Evolutionary conservation across 2,329 filamentous ascomycete genomes (phyloP).

Genomic region (Tolypocladium guangdongense): DNA sequence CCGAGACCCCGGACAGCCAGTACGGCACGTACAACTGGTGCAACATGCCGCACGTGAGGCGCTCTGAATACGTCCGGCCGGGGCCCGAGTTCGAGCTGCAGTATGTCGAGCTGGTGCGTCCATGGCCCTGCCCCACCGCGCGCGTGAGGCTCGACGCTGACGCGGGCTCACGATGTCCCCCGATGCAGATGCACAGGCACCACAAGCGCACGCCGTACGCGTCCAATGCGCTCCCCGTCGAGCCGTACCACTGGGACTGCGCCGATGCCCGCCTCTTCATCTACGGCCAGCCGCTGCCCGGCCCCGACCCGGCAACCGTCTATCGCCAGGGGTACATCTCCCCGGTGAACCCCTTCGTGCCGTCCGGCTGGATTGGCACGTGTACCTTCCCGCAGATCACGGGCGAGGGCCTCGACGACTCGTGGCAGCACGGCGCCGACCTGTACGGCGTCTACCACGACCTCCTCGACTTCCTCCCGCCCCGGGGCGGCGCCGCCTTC

Average conservation of each 20-base stretch:
- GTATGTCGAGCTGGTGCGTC: constrained; percentile 63
- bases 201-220: constrained; percentile 79
- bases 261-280: constrained; percentile 59
- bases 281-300: constrained; percentile 48
- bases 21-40: constrained; percentile 71
- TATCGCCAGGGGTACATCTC: constrained; percentile 58
- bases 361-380: constrained; percentile 57
- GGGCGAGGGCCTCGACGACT: constrained; percentile 58
- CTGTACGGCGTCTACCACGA: constrained; percentile 66
- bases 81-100: constrained; percentile 48
- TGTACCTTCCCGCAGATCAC: constrained; percentile 81
- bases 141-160: background rate
- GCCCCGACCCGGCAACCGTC: constrained; percentile 37
- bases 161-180: background rate
- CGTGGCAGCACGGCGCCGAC: constrained; percentile 65
- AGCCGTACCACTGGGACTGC: constrained; percentile 64
- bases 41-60: constrained; percentile 78
- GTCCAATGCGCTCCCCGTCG: constrained; percentile 63
- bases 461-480: constrained; percentile 56
- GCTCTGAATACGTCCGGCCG: constrained; percentile 48
- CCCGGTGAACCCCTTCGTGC: constrained; percentile 53
- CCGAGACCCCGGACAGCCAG: constrained; percentile 38
- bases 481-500: constrained; percentile 29
- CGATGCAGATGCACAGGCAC: constrained; percentile 59
- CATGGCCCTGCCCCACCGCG: too few relatives aligned